Evolutionary conservation across 768 basidiomycete species (phyloP).

Genomic region (Leccinum obscurum): DNA sequence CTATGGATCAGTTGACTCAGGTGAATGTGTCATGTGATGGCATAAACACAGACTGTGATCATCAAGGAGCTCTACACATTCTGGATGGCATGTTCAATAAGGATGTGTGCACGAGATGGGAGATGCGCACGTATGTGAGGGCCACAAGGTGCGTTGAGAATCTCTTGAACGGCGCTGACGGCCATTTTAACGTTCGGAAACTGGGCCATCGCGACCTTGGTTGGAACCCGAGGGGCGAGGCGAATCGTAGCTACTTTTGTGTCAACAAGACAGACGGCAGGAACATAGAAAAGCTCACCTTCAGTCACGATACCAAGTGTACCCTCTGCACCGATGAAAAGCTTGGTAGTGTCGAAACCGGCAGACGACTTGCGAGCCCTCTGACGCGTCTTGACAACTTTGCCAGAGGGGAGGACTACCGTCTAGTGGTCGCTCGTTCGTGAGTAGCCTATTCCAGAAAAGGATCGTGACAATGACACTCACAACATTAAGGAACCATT

Average conservation of each 20-base stretch:
- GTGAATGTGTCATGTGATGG: background rate
- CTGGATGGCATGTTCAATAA: constrained; percentile 35
- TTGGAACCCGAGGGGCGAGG: constrained; percentile 77
- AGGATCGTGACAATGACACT: constrained; percentile 25
- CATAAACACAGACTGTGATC: constrained; percentile 52
- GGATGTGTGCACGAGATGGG: background rate
- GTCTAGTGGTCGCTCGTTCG: constrained; percentile 46
- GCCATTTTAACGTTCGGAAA: constrained; percentile 81
- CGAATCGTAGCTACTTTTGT: constrained; percentile 66
- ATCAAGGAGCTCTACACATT: constrained; percentile 89
- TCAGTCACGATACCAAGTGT: constrained; percentile 91
- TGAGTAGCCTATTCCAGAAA: background rate
- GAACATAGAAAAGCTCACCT: constrained; percentile 37
- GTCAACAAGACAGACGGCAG: background rate
- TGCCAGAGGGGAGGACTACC: constrained; percentile 79
- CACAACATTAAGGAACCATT: constrained; percentile 85
- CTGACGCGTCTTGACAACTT: constrained; percentile 84
- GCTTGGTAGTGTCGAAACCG: constrained; percentile 83
- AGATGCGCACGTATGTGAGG: constrained; percentile 64
- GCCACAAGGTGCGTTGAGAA: constrained; percentile 67
- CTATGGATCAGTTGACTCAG: constrained; percentile 32
- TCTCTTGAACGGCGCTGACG: constrained; percentile 78
- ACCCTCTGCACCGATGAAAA: constrained; percentile 90
- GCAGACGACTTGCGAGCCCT: constrained; percentile 82
- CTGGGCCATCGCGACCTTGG: constrained; percentile 84